phyloP scores from a whole-genome alignment of 2,329 filamentous ascomycete genomes.

The Trichoderma breve region DNA sequence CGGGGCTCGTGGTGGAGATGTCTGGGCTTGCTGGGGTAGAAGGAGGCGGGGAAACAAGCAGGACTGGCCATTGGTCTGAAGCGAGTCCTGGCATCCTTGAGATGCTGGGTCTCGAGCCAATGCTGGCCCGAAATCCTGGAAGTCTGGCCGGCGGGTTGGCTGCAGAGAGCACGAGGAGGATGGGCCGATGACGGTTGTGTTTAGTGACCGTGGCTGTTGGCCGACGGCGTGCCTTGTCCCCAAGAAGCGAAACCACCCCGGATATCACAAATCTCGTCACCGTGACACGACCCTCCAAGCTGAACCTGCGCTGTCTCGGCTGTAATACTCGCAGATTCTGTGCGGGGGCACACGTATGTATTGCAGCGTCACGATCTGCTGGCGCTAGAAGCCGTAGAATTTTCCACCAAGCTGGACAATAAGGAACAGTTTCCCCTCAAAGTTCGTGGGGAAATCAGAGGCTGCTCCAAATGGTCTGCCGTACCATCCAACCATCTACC shows the following conservation, averaged over 20 bases:
- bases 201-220: background rate
- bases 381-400: conserved; percentile 19
- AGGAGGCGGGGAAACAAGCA: conserved; percentile 16
- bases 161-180: background rate
- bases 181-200: conserved; percentile 5
- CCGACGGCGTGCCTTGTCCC: background rate
- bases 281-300: background rate
- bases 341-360: background rate
- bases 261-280: background rate
- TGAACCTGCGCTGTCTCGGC: background rate
- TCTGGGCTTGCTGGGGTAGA: conserved; percentile 8
- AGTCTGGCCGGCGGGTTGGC: background rate
- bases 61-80: conserved; percentile 6
- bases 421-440: background rate
- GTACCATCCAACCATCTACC: background rate
- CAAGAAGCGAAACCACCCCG: background rate
- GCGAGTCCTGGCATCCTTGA: conserved; percentile 7
- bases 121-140: conserved; percentile 18
- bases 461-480: background rate
- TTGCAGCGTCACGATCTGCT: background rate
- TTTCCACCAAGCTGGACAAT: background rate
- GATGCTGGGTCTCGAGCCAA: conserved; percentile 15
- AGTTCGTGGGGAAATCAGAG: conserved; percentile 3
- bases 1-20: conserved; percentile 10
- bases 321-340: background rate